Base-by-base conservation (phyloP, 768 basidiomycete genomes). In the Tricholoma hemisulphureum region DNA sequence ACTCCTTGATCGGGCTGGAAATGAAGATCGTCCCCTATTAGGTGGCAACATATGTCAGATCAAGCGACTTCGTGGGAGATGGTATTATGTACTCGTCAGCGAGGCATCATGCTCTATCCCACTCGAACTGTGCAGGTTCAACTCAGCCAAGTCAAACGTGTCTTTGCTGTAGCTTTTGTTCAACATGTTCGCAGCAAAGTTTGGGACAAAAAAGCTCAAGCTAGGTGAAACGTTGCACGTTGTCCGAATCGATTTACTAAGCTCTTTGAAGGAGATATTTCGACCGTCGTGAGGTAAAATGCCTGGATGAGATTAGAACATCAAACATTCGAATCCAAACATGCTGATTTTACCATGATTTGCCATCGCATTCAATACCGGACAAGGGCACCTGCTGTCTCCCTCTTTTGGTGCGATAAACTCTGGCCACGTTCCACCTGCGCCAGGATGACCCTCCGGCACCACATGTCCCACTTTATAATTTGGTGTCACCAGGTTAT, bases 301-400 rank as follows among this genome's bases (percentile, higher is more conserved):
- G 14, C 91, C 91, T 75, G 26, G 3, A 43, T 28, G 3, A 18
- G 21, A 9, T 50, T 52, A 31, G 18, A 18, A 32, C 29, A 21
- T 1, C 11, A 18, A 18, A 24, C 6, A 45, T 24, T 37, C 20
- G 34, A 39, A 10, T 34, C 35, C 35, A 10, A 39, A 11, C 11
- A 35, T 37, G 31, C 2, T 4, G 52, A 43, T n/a, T 20, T 28
- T 41, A 89, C 89, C 90, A 57, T 92, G 90, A 67, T 92, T 92
- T 7, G 90, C 88, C 81, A 92, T 75, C 0, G 88, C 86, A 61
- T 92, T 91, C 55, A 91, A 67, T 13, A 80, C 88, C 1, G 90
- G 90, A 61, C 90, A 91, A 1, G 84, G 79, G 58, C 82, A 81
- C 1, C 90, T 76, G 63, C 88, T 89, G 60, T 90, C 88, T 0